Conservation (phyloP, 306 rosid genomes). For the cucumber (Cucumis sativus) region DNA sequence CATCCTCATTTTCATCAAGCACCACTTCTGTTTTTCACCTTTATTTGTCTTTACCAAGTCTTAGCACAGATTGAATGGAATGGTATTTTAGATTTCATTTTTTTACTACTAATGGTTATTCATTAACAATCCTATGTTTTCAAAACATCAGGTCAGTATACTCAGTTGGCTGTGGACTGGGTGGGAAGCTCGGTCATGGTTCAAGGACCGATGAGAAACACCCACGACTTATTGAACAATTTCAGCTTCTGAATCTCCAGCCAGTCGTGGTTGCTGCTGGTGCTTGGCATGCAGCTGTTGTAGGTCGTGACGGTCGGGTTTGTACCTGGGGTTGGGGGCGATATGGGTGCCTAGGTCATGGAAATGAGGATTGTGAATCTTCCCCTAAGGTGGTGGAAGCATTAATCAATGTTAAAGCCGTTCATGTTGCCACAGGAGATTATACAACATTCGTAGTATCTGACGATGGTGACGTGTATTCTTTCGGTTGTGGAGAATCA, state of each 20-base stretch:
- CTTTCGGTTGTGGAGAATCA: slow-evolving; percentile 94
- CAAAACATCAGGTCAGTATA: slow-evolving; percentile 63
- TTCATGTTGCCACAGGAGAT: slow-evolving; percentile 88
- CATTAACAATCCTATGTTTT: background rate
- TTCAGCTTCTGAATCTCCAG: slow-evolving; percentile 59
- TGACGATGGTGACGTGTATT: slow-evolving; percentile 73
- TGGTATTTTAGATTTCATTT: background rate
- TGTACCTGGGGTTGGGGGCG: slow-evolving; percentile 99
- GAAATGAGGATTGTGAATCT: slow-evolving; percentile 81
- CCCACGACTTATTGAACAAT: slow-evolving; percentile 71
- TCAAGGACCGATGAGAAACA: slow-evolving; percentile 66
- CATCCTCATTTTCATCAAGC: slow-evolving; percentile 4
- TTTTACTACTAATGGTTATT: background rate
- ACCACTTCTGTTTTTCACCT: background rate
- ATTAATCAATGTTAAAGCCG: slow-evolving; percentile 57
- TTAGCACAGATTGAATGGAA: background rate
- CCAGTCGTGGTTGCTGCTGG: slow-evolving; percentile 86
- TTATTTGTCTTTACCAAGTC: background rate
- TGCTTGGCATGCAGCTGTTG: slow-evolving; percentile 99
- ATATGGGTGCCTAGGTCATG: slow-evolving; percentile 92
- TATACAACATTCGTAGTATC: slow-evolving; percentile 87
- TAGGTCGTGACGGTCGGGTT: slow-evolving; percentile 83
- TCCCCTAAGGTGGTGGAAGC: slow-evolving; percentile 79
- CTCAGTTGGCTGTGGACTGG: slow-evolving; percentile 97
- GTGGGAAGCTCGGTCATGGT: slow-evolving; percentile 96